phyloP scores from a whole-genome alignment of 2,329 filamentous ascomycete genomes.

The Botrytis deweyae region DNA sequence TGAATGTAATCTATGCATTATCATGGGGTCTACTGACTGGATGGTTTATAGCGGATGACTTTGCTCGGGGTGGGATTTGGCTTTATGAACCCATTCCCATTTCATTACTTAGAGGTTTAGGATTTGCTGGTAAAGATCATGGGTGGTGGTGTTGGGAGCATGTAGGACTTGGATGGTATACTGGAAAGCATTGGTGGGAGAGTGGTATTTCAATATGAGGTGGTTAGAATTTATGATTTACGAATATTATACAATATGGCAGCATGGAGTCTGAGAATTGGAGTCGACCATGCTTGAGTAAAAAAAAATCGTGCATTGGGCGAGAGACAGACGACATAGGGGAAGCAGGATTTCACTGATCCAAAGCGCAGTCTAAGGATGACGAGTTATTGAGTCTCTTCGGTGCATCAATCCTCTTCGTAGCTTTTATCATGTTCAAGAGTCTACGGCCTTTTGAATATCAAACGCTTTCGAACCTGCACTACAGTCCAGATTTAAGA shows the following conservation, averaged over 20 bases:
- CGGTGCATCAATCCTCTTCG: neutral
- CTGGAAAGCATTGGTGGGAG: constrained; percentile 63
- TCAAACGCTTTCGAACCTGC: neutral
- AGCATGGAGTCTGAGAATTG: neutral
- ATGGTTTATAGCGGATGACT: constrained; percentile 70
- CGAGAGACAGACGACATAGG: neutral
- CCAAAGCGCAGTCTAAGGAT: neutral
- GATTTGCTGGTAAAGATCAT: constrained; percentile 60
- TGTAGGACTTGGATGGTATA: constrained; percentile 53
- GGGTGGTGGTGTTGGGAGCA: constrained; percentile 67
- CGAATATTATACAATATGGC: neutral
- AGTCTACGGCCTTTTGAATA: neutral
- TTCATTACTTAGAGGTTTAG: constrained; percentile 65
- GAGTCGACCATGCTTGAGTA: neutral
- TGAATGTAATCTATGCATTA: constrained; percentile 62
- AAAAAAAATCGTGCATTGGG: neutral
- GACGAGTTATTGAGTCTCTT: neutral
- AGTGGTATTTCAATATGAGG: constrained; percentile 14
- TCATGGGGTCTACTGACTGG: constrained; percentile 69
- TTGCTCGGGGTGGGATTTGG: constrained; percentile 73
- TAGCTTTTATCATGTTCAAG: neutral
- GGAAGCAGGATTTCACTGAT: no score
- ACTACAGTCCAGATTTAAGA: neutral
- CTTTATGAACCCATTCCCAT: constrained; percentile 79
- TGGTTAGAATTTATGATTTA: constrained; percentile 1